These are phyloP conservation scores for Ligustrum vulgare DNA, from an alignment of 257 asterid species.

Conservation along the genomic window DNA sequence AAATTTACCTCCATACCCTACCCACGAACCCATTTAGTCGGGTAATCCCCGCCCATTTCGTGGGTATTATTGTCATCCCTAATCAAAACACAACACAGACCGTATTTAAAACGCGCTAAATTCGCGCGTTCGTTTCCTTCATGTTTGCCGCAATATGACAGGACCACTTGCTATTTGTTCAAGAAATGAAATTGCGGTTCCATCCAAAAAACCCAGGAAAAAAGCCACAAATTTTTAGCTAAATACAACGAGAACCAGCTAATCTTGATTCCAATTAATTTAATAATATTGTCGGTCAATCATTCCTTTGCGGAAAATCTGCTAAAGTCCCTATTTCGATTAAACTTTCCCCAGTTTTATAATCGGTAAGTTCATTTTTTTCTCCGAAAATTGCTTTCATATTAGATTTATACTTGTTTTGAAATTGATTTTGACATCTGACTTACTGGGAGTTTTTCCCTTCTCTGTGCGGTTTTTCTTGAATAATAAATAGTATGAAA, in stretches of 20 bases:
- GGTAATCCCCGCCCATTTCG: no score
- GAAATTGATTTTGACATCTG: neutral
- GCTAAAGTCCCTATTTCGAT: constrained; percentile 27
- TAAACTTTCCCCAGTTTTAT: constrained; percentile 21
- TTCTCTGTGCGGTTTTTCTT: constrained; percentile 17
- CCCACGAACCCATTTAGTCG: no score
- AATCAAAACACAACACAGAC: no score
- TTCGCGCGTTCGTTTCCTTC: neutral
- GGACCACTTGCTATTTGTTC: neutral
- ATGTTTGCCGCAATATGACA: neutral
- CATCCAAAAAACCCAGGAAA: neutral
- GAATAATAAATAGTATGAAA: neutral
- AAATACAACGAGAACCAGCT: constrained; percentile 3
- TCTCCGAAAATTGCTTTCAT: constrained; percentile 2
- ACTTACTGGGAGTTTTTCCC: neutral
- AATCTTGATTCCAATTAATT: neutral
- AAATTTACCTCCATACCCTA: no score
- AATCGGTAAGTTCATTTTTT: constrained; percentile 35
- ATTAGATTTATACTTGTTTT: constrained; percentile 17
- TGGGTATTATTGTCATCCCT: no score
- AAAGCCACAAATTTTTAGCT: neutral
- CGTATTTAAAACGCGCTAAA: neutral
- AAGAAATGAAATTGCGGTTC: neutral
- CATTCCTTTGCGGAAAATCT: constrained; percentile 30
- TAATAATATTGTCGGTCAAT: constrained; percentile 6